A percentile compares a stretch with the other conserved stretches of the same genome.
Evolutionary conservation across 345 rosid genomes (phyloP).

Genomic region (Euphorbia peplus): DNA sequence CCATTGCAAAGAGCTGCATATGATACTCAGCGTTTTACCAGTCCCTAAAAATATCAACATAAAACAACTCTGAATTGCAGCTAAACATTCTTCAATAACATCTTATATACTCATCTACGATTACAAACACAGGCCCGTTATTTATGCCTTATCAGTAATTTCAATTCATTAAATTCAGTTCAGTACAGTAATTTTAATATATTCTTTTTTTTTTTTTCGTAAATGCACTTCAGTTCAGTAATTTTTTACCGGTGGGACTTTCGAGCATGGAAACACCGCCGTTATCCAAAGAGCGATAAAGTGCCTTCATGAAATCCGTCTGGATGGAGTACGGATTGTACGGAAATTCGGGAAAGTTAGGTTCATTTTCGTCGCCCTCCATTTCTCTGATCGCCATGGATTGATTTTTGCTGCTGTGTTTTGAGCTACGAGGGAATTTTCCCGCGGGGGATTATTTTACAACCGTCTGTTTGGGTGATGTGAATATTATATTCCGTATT

Average conservation of each 20-base stretch:
- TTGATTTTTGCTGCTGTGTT: slow-evolving; percentile 11
- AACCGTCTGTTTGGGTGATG: slow-evolving; percentile 4
- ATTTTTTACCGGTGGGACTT: slow-evolving; percentile 98
- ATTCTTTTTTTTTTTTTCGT: too few species aligned
- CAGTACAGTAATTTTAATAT: too few species aligned
- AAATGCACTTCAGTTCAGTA: too few species aligned
- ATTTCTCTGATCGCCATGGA: neutral
- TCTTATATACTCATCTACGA: neutral
- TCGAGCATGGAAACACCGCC: slow-evolving; percentile 98
- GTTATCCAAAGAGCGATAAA: slow-evolving; percentile 63
- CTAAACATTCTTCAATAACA: neutral
- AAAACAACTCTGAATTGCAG: too few species aligned
- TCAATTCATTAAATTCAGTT: too few species aligned
- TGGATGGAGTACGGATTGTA: slow-evolving; percentile 78
- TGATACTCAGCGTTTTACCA: slow-evolving; percentile 85
- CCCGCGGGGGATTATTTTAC: neutral
- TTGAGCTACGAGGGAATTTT: neutral
- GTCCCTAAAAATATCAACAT: slow-evolving; percentile 50
- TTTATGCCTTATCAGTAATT: too few species aligned
- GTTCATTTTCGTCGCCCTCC: slow-evolving; percentile 25
- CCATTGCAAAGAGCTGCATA: slow-evolving; percentile 87
- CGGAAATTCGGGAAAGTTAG: slow-evolving; percentile 65
- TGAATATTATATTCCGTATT: neutral
- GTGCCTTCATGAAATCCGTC: slow-evolving; percentile 78
- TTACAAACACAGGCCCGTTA: neutral